Evolutionary conservation across 2,329 filamentous ascomycete species (phyloP).

Genomic region (Cytospora paraplurivora): DNA sequence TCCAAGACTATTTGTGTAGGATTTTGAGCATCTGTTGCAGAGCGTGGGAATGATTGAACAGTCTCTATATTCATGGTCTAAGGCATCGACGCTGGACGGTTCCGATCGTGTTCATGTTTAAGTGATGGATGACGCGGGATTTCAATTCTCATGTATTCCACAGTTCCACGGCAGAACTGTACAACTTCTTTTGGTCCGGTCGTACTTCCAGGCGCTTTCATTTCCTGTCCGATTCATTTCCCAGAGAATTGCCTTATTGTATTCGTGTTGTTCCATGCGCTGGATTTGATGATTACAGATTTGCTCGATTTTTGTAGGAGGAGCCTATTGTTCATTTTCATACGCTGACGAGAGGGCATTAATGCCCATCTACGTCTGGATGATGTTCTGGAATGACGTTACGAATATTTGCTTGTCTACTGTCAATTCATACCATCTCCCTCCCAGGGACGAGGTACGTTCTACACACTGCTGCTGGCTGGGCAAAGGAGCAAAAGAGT

Average conservation of each 20-base stretch:
- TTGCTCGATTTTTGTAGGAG: constrained; percentile 29
- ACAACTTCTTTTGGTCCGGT: constrained; percentile 11
- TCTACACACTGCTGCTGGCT: background rate
- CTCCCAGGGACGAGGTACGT: background rate
- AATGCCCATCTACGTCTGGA: constrained; percentile 9
- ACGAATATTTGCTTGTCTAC: constrained; percentile 27
- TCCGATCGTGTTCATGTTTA: constrained; percentile 8
- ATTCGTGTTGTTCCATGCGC: constrained; percentile 32
- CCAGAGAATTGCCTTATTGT: constrained; percentile 31
- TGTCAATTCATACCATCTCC: constrained; percentile 17
- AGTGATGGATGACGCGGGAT: constrained; percentile 2
- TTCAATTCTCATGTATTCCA: constrained; percentile 16
- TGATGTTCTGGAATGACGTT: constrained; percentile 27
- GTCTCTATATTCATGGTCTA: constrained; percentile 1
- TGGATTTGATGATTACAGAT: constrained; percentile 35
- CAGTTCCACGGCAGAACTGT: constrained; percentile 3
- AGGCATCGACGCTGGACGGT: constrained; percentile 16
- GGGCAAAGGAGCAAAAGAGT: background rate
- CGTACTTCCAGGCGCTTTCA: constrained; percentile 26
- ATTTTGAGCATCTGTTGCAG: constrained; percentile 19
- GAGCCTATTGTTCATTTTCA: constrained; percentile 28
- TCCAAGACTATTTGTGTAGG: constrained; percentile 14
- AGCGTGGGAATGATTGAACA: constrained; percentile 22
- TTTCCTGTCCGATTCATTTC: constrained; percentile 23
- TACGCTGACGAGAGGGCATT: constrained; percentile 14